A percentile compares a stretch with the other conserved stretches of the same genome.
These are phyloP conservation scores for Populus simonii DNA, from an alignment of 345 rosid genomes.

Conservation along the genomic window DNA sequence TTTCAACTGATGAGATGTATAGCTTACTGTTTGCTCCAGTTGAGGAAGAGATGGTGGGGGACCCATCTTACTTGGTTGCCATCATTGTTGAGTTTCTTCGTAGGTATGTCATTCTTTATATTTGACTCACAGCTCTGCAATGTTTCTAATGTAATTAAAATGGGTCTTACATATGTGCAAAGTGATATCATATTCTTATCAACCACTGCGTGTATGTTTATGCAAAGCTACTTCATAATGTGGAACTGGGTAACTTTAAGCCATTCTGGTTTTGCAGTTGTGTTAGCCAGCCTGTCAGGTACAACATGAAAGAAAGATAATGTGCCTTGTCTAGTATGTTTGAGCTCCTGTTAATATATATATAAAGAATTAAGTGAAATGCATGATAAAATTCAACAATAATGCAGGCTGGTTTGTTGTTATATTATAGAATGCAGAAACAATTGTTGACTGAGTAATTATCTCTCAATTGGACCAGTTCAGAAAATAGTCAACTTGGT, in stretches of 20 bases:
- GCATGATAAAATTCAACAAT: background rate
- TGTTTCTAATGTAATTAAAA: background rate
- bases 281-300: background rate
- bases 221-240: background rate
- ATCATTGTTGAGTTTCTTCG: slow-evolving; percentile 83
- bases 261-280: background rate
- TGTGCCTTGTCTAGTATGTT: background rate
- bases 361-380: background rate
- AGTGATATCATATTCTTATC: background rate
- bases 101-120: slow-evolving; percentile 46
- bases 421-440: background rate
- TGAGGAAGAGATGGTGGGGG: slow-evolving; percentile 85
- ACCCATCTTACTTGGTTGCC: slow-evolving; percentile 77
- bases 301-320: background rate
- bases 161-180: background rate
- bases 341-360: background rate
- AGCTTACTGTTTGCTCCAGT: slow-evolving; percentile 75
- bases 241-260: background rate
- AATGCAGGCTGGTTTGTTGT: background rate
- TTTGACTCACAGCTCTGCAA: slow-evolving; percentile 7
- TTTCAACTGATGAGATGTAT: slow-evolving; percentile 95
- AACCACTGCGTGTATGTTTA: background rate
- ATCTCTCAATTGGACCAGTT: background rate
- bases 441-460: background rate
- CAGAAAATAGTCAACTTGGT: background rate